These are phyloP conservation scores for Aegilops speltoides DNA, from an alignment of 176 grass and related monocot genomes.

Conservation along the genomic window DNA sequence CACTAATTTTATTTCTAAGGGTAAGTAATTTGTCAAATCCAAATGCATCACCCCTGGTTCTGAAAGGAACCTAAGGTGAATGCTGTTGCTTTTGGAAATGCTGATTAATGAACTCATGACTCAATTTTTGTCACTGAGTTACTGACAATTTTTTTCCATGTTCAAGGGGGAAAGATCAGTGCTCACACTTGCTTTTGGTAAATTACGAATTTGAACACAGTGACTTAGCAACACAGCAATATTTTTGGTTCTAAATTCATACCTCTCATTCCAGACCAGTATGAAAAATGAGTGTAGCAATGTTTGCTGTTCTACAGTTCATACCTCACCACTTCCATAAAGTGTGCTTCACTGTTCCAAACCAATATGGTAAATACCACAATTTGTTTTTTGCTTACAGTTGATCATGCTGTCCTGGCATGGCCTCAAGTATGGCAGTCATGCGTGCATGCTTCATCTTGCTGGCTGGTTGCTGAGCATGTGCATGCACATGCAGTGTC, in stretches of 20 bases:
- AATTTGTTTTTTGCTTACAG: background rate
- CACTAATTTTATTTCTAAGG: background rate
- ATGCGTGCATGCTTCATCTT: constrained; percentile 14
- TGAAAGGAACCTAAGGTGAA: background rate
- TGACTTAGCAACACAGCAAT: background rate
- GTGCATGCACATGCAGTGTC: constrained; percentile 33
- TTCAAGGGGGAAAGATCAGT: background rate
- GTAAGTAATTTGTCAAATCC: background rate
- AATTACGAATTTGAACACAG: background rate
- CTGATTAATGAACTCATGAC: background rate
- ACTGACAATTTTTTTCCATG: background rate
- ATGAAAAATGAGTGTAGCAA: background rate
- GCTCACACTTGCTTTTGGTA: background rate
- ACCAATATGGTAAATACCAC: background rate
- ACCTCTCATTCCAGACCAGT: background rate
- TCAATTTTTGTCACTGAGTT: background rate
- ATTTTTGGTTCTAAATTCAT: background rate
- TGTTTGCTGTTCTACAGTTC: background rate
- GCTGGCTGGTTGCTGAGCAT: background rate
- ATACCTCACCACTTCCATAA: background rate
- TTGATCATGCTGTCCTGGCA: background rate
- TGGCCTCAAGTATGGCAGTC: background rate
- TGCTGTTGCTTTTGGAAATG: background rate
- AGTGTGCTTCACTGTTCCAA: background rate
- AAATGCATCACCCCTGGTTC: background rate